Evolutionary conservation across 2,329 filamentous ascomycete species (phyloP).

Genomic region (Phyllosticta ampelicida): DNA sequence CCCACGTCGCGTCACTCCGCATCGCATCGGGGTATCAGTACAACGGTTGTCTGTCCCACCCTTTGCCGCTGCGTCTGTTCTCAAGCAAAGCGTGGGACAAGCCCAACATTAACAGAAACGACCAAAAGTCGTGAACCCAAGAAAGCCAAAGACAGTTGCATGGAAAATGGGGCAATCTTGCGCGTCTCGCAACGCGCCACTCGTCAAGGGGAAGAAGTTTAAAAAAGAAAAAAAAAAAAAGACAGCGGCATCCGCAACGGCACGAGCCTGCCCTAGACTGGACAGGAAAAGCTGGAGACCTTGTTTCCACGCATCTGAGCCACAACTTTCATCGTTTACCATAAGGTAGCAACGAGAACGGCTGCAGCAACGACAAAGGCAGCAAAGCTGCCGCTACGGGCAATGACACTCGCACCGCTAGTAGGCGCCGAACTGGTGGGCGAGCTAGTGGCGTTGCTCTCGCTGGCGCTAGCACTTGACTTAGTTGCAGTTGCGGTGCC

Average conservation of each 20-base stretch:
- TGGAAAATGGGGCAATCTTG: background rate
- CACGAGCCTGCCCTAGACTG: background rate
- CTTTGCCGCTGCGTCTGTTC: background rate
- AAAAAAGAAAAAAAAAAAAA: too few species aligned
- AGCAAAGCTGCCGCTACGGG: slow-evolving; percentile 1
- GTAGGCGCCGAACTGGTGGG: background rate
- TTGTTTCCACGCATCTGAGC: background rate
- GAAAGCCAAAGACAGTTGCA: background rate
- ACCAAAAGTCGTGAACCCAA: background rate
- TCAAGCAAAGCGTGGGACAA: background rate
- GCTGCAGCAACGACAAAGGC: background rate
- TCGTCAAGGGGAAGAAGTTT: background rate
- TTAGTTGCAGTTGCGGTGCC: background rate
- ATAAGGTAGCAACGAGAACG: background rate
- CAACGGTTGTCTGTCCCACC: background rate
- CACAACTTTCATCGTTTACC: background rate
- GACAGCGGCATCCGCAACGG: background rate
- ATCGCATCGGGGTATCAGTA: background rate
- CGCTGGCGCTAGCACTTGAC: background rate
- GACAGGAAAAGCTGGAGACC: background rate
- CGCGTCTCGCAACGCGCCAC: background rate
- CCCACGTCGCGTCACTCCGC: background rate
- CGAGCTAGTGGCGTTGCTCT: background rate
- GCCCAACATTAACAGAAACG: background rate
- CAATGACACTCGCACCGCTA: background rate